phyloP scores from a whole-genome alignment of 352 stramenopile genomes.

The Pythium insidiosum region DNA sequence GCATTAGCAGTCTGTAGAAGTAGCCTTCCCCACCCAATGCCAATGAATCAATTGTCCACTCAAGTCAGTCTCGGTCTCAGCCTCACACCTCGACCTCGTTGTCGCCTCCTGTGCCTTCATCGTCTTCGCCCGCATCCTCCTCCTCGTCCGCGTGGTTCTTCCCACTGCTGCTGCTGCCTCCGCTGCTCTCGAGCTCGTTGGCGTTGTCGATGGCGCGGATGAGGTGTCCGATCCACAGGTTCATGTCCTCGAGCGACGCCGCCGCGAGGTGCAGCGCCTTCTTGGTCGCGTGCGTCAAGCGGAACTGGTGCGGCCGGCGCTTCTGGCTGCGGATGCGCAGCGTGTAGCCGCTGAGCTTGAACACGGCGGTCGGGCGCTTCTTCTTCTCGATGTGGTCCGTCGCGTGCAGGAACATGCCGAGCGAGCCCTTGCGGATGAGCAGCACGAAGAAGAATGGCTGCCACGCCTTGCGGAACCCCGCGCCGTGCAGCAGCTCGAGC shows the following conservation, averaged over 20 bases:
- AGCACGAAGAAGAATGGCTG: slow-evolving; percentile 60
- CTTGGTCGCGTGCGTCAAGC: slow-evolving; percentile 41
- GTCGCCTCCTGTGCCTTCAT: background rate
- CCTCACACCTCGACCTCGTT: background rate
- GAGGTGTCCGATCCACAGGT: slow-evolving; percentile 51
- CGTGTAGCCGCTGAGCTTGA: slow-evolving; percentile 60
- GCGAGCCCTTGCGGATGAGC: slow-evolving; percentile 60
- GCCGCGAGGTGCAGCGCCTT: slow-evolving; percentile 52
- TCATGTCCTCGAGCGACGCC: slow-evolving; percentile 56
- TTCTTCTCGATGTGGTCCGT: slow-evolving; percentile 32
- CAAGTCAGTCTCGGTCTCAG: background rate
- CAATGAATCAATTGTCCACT: background rate
- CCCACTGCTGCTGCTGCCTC: background rate
- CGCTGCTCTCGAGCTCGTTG: slow-evolving; percentile 29
- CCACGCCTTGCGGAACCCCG: slow-evolving; percentile 60
- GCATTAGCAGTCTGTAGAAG: slow-evolving; percentile 21
- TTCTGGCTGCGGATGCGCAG: slow-evolving; percentile 60
- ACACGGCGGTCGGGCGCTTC: slow-evolving; percentile 43
- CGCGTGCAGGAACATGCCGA: slow-evolving; percentile 52
- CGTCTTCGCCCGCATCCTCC: no score
- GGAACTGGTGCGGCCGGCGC: slow-evolving; percentile 58
- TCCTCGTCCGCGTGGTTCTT: background rate
- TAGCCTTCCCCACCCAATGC: background rate
- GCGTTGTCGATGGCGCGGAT: slow-evolving; percentile 53
- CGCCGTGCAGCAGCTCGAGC: slow-evolving; percentile 45